These are phyloP conservation scores for Ceratobasidium sp. DNA, from an alignment of 1,284 basidiomycete genomes.

Conservation along the genomic window DNA sequence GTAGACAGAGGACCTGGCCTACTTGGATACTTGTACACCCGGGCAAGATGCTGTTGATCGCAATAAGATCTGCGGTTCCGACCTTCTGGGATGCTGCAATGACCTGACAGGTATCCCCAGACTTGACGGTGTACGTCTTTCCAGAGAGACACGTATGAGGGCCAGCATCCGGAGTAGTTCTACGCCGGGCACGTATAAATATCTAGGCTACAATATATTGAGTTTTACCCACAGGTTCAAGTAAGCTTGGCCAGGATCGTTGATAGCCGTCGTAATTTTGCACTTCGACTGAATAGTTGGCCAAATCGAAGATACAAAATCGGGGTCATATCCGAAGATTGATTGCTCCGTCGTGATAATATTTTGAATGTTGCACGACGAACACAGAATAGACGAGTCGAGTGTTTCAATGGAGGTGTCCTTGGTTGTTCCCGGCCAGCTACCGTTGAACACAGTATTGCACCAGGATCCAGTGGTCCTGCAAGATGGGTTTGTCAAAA, in stretches of 20 bases:
- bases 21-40: conserved; percentile 6
- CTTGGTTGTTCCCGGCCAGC: neutral
- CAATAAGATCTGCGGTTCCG: neutral
- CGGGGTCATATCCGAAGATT: neutral
- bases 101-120: neutral
- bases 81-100: conserved; percentile 2
- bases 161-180: neutral
- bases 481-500: too few species aligned
- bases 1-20: neutral
- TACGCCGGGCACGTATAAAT: neutral
- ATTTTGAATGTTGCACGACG: neutral
- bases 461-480: neutral
- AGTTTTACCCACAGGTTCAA: neutral
- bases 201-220: neutral
- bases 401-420: neutral
- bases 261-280: conserved; percentile 1
- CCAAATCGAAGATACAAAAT: neutral
- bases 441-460: neutral
- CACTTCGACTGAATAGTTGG: conserved; percentile 11
- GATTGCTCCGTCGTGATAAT: neutral
- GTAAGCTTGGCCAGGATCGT: conserved; percentile 6
- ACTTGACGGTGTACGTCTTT: conserved; percentile 14
- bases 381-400: neutral
- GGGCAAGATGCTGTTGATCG: conserved; percentile 2
- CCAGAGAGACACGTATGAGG: neutral